A percentile compares a stretch with the other conserved stretches of the same genome.
These are phyloP conservation scores for Neurospora sp. DNA, from an alignment of 495 filamentous ascomycete genomes.

Conservation along the genomic window DNA sequence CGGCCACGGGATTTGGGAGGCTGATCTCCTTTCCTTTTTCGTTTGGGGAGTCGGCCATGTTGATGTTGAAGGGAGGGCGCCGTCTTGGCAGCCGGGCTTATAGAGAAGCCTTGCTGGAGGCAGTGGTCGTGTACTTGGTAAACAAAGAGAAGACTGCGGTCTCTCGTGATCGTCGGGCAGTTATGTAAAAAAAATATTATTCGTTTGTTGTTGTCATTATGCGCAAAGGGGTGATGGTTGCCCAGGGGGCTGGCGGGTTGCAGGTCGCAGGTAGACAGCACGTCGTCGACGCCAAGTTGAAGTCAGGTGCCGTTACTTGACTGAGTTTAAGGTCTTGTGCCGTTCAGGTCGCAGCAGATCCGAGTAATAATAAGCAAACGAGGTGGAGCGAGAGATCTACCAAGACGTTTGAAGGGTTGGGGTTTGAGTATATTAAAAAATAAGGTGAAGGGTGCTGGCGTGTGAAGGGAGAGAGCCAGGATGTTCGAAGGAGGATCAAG, in stretches of 20 bases:
- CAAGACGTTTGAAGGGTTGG: background rate
- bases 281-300: background rate
- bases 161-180: background rate
- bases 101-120: background rate
- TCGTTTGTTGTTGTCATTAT: background rate
- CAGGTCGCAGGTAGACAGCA: background rate
- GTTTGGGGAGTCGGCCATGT: background rate
- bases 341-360: background rate
- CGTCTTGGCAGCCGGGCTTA: background rate
- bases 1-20: conserved; percentile 1
- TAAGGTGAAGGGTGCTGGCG: background rate
- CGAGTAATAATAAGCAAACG: background rate
- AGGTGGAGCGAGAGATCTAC: background rate
- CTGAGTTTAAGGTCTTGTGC: background rate
- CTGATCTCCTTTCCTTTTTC: conserved; percentile 2
- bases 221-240: background rate
- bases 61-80: background rate
- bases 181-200: background rate
- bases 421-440: background rate
- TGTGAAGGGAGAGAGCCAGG: background rate
- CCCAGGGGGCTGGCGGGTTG: background rate
- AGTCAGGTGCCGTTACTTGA: background rate
- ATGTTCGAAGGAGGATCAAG: background rate
- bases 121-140: background rate
- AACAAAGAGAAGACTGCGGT: background rate